Conservation (phyloP, 2,329 filamentous ascomycete genomes). For the Rutstroemia sp. region DNA sequence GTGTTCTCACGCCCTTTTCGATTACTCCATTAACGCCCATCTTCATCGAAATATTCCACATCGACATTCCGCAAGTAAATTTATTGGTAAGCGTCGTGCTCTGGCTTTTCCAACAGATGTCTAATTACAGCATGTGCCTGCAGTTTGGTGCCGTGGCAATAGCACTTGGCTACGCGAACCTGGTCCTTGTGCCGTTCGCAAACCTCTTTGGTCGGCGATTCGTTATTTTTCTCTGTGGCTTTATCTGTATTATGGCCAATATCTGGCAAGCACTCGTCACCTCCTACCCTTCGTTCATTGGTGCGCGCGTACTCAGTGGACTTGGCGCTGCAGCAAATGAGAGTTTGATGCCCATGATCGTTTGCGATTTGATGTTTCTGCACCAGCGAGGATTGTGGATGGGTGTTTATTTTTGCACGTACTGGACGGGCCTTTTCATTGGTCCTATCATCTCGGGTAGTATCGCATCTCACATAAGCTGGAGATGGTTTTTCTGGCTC, state of each 20-base stretch:
- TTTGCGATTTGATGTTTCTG: slow-evolving; percentile 14
- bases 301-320: slow-evolving; percentile 10
- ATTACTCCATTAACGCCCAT: slow-evolving; percentile 32
- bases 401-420: slow-evolving; percentile 12
- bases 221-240: background rate
- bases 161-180: background rate
- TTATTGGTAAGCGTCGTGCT: slow-evolving; percentile 20
- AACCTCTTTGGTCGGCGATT: background rate
- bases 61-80: slow-evolving; percentile 29
- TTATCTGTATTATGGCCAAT: slow-evolving; percentile 1
- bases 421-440: background rate
- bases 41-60: slow-evolving; percentile 31
- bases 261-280: slow-evolving; percentile 5
- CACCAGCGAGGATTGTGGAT: slow-evolving; percentile 14
- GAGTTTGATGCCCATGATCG: slow-evolving; percentile 19
- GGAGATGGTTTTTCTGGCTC: slow-evolving; percentile 19
- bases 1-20: slow-evolving; percentile 27
- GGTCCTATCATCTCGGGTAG: slow-evolving; percentile 31
- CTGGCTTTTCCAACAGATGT: background rate
- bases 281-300: slow-evolving; percentile 9
- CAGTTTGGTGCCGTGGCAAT: background rate
- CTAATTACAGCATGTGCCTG: slow-evolving; percentile 3
- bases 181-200: background rate
- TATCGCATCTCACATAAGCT: slow-evolving; percentile 25
- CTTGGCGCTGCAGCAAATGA: slow-evolving; percentile 12